phyloP scores from a whole-genome alignment of 257 asterid species.

The Petrea volubilis region DNA sequence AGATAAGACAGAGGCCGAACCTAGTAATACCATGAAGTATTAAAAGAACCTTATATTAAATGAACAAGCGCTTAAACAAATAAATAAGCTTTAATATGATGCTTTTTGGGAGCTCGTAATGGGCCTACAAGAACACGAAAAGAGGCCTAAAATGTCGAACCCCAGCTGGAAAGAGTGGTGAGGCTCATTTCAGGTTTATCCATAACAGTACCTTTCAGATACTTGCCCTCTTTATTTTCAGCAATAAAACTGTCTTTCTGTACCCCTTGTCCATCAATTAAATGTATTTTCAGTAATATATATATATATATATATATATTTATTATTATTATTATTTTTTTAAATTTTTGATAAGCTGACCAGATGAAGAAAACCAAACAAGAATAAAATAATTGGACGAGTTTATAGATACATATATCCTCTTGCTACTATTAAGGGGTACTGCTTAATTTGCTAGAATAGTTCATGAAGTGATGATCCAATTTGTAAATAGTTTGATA shows the following conservation, averaged over 20 bases:
- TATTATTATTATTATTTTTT: no score
- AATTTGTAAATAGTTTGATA: not conserved
- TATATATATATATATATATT: no score
- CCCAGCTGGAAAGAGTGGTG: conserved; percentile 37
- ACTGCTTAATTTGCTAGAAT: not conserved
- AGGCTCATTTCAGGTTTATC: conserved; percentile 41
- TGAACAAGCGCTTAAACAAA: not conserved
- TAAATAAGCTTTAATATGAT: not conserved
- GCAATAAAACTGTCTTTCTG: not conserved
- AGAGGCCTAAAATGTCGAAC: conserved; percentile 16
- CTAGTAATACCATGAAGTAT: not conserved
- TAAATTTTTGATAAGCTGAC: not conserved
- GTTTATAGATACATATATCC: not conserved
- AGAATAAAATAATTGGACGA: not conserved
- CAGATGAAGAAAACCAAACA: not conserved
- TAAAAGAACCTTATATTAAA: not conserved
- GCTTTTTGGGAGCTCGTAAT: not conserved
- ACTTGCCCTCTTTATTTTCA: not conserved
- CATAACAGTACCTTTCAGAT: conserved; percentile 6
- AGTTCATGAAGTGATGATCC: not conserved
- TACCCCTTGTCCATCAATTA: not conserved
- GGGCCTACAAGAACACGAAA: conserved; percentile 25
- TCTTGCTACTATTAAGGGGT: not conserved
- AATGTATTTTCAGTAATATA: not conserved
- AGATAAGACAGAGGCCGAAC: not conserved